These are phyloP conservation scores for Niebla homalea DNA, from an alignment of 495 filamentous ascomycete genomes.

Conservation along the genomic window DNA sequence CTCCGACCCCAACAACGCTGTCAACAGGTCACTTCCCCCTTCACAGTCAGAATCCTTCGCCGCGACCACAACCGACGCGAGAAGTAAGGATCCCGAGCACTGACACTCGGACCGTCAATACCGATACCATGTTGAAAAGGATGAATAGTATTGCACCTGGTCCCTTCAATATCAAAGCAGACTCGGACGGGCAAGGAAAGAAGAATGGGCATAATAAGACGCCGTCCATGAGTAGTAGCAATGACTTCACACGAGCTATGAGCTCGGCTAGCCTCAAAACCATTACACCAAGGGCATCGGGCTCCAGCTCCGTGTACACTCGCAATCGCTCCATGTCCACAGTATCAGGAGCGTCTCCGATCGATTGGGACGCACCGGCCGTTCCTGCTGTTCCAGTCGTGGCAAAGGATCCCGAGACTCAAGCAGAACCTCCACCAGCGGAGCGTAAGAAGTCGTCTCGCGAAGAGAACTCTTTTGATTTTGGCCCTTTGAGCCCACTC, in stretches of 20 bases:
- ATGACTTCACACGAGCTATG: conserved; percentile 10
- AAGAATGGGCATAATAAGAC: conserved; percentile 20
- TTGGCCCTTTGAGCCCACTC: conserved; percentile 26
- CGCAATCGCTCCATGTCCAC: conserved; percentile 15
- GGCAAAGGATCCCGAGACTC: conserved; percentile 2
- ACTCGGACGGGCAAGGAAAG: not conserved
- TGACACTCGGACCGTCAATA: conserved; percentile 27
- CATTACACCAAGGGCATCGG: conserved; percentile 15
- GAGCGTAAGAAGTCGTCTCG: conserved; percentile 33
- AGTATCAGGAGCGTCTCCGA: conserved; percentile 8
- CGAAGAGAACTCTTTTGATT: conserved; percentile 20
- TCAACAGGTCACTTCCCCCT: conserved; percentile 15
- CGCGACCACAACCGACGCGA: not conserved
- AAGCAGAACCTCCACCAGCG: not conserved
- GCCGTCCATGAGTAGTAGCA: conserved; percentile 18
- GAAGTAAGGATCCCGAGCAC: conserved; percentile 23
- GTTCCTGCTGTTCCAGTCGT: conserved; percentile 10
- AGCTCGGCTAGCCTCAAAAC: conserved; percentile 4
- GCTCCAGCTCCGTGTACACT: conserved; percentile 10
- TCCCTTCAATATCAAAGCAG: conserved; percentile 41
- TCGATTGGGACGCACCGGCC: conserved; percentile 5
- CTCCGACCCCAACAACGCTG: conserved; percentile 23
- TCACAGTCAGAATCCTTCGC: conserved; percentile 17
- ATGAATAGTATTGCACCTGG: conserved; percentile 56
- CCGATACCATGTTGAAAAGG: conserved; percentile 36